Conservation (phyloP, 2,329 filamentous ascomycete genomes). For the Trichophyton schoenleinii region DNA sequence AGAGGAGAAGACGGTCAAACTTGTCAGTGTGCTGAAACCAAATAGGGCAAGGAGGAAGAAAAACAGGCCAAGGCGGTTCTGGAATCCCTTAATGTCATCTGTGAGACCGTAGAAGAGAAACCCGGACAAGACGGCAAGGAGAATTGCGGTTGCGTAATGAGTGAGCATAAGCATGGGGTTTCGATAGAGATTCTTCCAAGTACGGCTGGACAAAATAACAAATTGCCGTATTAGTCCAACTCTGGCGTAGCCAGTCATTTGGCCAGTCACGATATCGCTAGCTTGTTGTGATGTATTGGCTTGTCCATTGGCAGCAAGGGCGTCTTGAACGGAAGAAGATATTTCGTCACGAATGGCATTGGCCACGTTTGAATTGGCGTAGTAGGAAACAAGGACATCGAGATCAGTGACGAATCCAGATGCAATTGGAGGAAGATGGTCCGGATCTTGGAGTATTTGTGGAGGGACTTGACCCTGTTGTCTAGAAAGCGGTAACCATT, state of each 20-base stretch:
- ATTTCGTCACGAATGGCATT: constrained; percentile 66
- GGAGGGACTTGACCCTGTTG: constrained; percentile 43
- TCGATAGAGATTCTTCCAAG: constrained; percentile 93
- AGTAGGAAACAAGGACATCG: constrained; percentile 66
- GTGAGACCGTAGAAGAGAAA: constrained; percentile 94
- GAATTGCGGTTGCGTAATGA: constrained; percentile 92
- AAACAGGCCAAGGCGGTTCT: constrained; percentile 92
- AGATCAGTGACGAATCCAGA: constrained; percentile 57
- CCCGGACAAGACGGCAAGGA: constrained; percentile 85
- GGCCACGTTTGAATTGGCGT: constrained; percentile 65
- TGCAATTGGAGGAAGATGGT: constrained; percentile 48
- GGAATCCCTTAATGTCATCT: constrained; percentile 92
- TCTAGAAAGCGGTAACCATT: constrained; percentile 36
- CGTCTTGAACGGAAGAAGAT: constrained; percentile 50
- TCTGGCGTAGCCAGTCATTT: constrained; percentile 70
- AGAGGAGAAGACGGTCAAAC: constrained; percentile 80
- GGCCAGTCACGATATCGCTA: constrained; percentile 36
- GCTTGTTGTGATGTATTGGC: constrained; percentile 44
- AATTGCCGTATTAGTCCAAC: constrained; percentile 74
- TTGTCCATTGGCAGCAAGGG: constrained; percentile 56
- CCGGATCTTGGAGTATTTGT: constrained; percentile 56
- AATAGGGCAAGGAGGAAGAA: constrained; percentile 94
- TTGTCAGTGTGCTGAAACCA: constrained; percentile 91
- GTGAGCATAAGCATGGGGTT: constrained; percentile 98
- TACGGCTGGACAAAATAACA: constrained; percentile 73